phyloP scores from a whole-genome alignment of 352 stramenopile species.

The Blastocystis sp. region DNA sequence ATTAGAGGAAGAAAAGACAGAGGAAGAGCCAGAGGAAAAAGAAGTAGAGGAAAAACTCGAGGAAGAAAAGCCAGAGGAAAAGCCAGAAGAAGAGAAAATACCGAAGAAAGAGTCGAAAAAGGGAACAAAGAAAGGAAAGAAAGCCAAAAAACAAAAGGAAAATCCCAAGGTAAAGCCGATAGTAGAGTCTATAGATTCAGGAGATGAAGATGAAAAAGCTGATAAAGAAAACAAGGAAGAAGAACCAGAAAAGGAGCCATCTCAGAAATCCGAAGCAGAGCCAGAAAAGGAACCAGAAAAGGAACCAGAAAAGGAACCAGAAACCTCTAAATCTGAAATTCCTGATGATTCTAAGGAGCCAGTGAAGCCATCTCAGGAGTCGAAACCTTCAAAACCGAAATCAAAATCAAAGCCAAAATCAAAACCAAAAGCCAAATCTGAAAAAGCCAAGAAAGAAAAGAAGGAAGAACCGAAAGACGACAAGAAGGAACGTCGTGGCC shows the following conservation, averaged over 20 bases:
- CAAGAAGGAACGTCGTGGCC: conserved; percentile 28
- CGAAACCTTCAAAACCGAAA: neutral
- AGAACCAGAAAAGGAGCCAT: neutral
- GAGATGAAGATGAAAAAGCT: neutral
- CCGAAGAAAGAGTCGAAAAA: neutral
- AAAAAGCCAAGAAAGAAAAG: conserved; percentile 5
- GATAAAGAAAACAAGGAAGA: neutral
- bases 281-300: neutral
- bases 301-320: neutral
- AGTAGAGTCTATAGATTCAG: neutral
- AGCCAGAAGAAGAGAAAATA: neutral
- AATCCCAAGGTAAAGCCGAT: neutral
- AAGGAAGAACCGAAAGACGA: conserved; percentile 20
- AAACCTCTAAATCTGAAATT: neutral
- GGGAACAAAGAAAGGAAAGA: conserved; percentile 36
- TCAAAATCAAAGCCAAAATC: too few species aligned
- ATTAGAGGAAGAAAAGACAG: neutral
- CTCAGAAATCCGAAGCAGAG: neutral
- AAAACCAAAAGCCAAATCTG: neutral
- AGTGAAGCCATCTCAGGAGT: neutral
- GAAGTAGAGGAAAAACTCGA: neutral
- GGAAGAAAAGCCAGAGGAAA: neutral
- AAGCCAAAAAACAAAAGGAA: conserved; percentile 39
- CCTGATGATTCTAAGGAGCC: neutral
- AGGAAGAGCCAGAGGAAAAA: neutral